A percentile compares a stretch with the other conserved stretches of the same genome.
Conservation (phyloP, 495 filamentous ascomycete species). For the Schizothecium vesticola region DNA sequence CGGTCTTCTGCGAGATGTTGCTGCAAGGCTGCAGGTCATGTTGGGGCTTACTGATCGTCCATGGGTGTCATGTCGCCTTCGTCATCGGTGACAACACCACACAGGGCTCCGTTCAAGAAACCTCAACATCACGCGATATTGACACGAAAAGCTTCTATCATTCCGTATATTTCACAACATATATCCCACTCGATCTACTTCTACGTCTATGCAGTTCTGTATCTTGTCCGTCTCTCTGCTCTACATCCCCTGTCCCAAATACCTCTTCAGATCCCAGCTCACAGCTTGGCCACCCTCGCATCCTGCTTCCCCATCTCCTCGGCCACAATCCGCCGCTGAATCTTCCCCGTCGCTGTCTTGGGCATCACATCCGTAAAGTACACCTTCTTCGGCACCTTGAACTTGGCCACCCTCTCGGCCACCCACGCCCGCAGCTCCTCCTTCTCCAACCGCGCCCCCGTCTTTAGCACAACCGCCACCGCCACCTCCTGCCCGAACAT, state of each 20-base stretch:
- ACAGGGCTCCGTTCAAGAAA: not conserved
- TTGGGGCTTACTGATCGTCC: not conserved
- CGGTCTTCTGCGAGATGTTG: not conserved
- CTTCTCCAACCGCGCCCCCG: constrained; percentile 44
- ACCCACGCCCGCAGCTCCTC: constrained; percentile 64
- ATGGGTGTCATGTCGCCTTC: not conserved
- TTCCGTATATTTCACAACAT: not conserved
- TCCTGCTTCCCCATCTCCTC: constrained; percentile 66
- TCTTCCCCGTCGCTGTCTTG: constrained; percentile 86
- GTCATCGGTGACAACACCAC: not conserved
- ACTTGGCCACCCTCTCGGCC: constrained; percentile 62
- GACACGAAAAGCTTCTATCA: not conserved
- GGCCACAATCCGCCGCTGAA: constrained; percentile 74
- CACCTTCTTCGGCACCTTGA: constrained; percentile 83
- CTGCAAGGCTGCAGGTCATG: not conserved
- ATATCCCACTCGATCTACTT: not conserved
- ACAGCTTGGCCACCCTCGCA: constrained; percentile 35
- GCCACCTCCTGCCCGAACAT: constrained; percentile 79
- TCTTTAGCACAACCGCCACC: constrained; percentile 69
- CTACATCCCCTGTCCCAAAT: not conserved
- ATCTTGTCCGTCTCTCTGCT: not conserved
- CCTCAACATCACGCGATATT: not conserved
- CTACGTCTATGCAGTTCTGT: not conserved
- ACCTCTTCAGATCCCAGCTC: constrained; percentile 1
- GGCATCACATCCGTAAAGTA: constrained; percentile 78